Percentiles rank a stretch among this genome's conserved stretches.
Conservation (phyloP, 352 stramenopile species). For the Albugo candida region DNA sequence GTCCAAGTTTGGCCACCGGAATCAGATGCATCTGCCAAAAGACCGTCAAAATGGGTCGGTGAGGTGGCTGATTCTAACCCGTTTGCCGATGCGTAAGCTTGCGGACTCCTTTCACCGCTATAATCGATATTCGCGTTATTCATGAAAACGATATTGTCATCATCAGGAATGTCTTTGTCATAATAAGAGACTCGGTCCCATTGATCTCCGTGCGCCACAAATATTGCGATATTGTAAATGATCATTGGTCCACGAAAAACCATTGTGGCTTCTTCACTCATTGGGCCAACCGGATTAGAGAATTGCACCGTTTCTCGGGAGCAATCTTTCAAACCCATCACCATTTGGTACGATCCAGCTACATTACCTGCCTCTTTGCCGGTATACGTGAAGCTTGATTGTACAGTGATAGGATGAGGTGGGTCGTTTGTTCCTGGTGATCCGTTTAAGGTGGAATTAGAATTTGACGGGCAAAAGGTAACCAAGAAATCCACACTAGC, state of each 20-base stretch:
- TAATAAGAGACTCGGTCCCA: slow-evolving; percentile 32
- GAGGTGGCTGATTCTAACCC: slow-evolving; percentile 11
- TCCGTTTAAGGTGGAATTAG: not conserved
- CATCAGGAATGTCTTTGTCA: slow-evolving; percentile 8
- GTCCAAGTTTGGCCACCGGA: slow-evolving; percentile 11
- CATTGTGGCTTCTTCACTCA: slow-evolving; percentile 33
- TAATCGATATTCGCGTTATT: slow-evolving; percentile 47
- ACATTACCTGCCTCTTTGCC: slow-evolving; percentile 10
- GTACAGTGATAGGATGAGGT: not conserved
- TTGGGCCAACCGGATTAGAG: slow-evolving; percentile 18
- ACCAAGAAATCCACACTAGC: slow-evolving; percentile 17
- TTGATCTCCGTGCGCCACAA: slow-evolving; percentile 11
- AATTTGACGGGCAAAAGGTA: slow-evolving; percentile 17
- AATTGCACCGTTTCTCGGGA: slow-evolving; percentile 15
- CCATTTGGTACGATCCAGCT: slow-evolving; percentile 21
- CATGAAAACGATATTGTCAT: slow-evolving; percentile 38
- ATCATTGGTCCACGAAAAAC: slow-evolving; percentile 38
- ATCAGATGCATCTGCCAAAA: slow-evolving; percentile 27
- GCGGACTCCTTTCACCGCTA: slow-evolving; percentile 20
- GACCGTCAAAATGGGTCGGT: slow-evolving; percentile 25
- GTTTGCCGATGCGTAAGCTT: slow-evolving; percentile 20
- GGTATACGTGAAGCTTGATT: not conserved
- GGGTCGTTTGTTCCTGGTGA: not conserved
- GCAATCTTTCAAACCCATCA: slow-evolving; percentile 18
- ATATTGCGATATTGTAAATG: slow-evolving; percentile 40